Base-by-base conservation (phyloP, 2,329 filamentous ascomycete genomes). In the Ceratocystiopsis minuta region DNA sequence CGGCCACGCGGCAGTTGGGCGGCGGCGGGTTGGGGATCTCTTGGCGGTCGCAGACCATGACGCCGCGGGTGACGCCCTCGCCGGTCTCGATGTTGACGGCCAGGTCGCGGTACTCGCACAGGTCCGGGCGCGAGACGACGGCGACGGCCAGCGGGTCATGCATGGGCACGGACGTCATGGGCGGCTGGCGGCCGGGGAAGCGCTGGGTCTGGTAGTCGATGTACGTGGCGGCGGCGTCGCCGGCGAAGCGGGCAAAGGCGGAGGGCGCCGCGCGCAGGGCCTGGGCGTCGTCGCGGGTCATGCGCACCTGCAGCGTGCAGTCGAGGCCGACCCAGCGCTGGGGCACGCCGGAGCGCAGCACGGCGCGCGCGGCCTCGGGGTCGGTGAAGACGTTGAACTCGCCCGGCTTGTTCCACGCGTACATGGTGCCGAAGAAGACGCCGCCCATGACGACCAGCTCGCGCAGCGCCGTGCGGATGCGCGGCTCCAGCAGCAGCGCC, bases 351-450 rank as follows among this genome's bases (percentile, higher is more conserved):
- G 39, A 41, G 7, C 39, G 20, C 12, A 41, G 24, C 4, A 41
- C 39, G 2, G 39, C 39, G 4, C 39, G 34, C 24, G 39, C 39
- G 10, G 39, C 39, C 24, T 41, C 39, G 16, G 39, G 39, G 16
- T 41, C 39, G 10, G 34, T 32, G 28, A 41, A 41, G 15, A 41
- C 39, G 16, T 41, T 41, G 34, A 41, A 41, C 34, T 41, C 39
- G 34, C 39, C 39, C 12, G 39, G 39, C 39, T 41, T 41, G 39
- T 41, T 36, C 39, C 39, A 41, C 34, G 39, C 32, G 20, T 41
- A 41, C 39, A 41, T 41, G 16, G 39, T 41, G 20, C 39, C 34
- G 18, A 41, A 41, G 16, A 41, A 41, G n/a, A 41, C 20, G 20
- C 39, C 39, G 34, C 39, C 39, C 39, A 41, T 41, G 24, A 37